phyloP scores from a whole-genome alignment of 495 filamentous ascomycete genomes.

The Penicillium riverlandense region DNA sequence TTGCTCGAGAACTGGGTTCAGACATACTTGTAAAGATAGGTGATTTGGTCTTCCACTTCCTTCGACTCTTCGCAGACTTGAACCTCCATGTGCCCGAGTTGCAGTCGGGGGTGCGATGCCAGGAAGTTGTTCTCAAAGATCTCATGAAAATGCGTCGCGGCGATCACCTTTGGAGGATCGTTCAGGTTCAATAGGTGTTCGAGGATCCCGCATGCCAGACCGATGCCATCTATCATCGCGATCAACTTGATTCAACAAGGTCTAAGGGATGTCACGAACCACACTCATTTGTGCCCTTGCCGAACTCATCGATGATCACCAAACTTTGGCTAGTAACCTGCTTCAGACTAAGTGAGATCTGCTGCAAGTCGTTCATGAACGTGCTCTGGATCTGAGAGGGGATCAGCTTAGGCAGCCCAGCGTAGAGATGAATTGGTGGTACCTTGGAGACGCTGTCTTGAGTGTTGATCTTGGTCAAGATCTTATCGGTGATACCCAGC shows the following conservation, averaged over 20 bases:
- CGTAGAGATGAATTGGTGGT: constrained; percentile 1
- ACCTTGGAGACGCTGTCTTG: constrained; percentile 76
- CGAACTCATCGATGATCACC: constrained; percentile 89
- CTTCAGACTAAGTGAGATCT: constrained; percentile 71
- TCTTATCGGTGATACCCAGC: constrained; percentile 88
- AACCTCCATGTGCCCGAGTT: constrained; percentile 87
- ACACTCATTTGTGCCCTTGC: constrained; percentile 79
- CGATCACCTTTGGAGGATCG: constrained; percentile 74
- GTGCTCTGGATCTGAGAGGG: constrained; percentile 65
- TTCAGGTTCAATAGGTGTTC: constrained; percentile 58
- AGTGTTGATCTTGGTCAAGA: constrained; percentile 81
- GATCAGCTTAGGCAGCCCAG: not conserved
- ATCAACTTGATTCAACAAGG: no score
- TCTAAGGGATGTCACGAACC: constrained; percentile 24
- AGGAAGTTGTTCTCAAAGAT: constrained; percentile 76
- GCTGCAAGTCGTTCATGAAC: constrained; percentile 89
- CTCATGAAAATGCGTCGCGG: constrained; percentile 91
- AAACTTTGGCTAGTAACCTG: constrained; percentile 73
- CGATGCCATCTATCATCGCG: constrained; percentile 60
- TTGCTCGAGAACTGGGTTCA: not conserved
- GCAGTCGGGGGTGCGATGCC: constrained; percentile 45
- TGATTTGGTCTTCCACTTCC: constrained; percentile 66
- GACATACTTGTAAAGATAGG: constrained; percentile 73
- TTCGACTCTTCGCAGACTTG: constrained; percentile 53
- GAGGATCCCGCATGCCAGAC: constrained; percentile 75